Evolutionary conservation across 441 rosid genomes (phyloP).

Genomic region (Aleurites moluccanus): DNA sequence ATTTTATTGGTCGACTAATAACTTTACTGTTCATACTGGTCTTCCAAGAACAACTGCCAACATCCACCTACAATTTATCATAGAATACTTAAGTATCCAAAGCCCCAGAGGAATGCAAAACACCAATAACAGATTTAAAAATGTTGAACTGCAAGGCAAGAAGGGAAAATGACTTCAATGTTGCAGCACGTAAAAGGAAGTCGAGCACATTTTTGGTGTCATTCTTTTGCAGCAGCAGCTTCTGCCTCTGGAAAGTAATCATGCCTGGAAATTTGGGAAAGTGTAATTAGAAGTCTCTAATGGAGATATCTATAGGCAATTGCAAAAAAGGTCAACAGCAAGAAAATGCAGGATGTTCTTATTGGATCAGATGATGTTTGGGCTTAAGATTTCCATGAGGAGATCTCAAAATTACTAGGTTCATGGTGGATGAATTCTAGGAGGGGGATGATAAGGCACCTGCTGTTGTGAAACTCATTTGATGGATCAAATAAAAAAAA

Average conservation of each 20-base stretch:
- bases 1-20: neutral
- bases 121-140: slow-evolving; percentile 16
- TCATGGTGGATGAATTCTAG: neutral
- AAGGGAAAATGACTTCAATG: neutral
- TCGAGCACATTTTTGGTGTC: slow-evolving; percentile 31
- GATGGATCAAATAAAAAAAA: neutral
- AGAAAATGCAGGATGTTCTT: neutral
- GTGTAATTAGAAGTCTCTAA: neutral
- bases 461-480: neutral
- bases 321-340: neutral
- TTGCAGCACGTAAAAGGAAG: neutral
- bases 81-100: neutral
- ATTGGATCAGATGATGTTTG: neutral
- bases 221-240: slow-evolving; percentile 59
- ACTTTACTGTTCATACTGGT: neutral
- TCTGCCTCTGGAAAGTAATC: slow-evolving; percentile 60
- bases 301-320: neutral
- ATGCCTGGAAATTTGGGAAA: slow-evolving; percentile 49
- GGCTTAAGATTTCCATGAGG: neutral
- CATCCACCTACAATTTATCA: slow-evolving; percentile 8
- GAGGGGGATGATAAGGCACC: neutral
- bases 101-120: neutral
- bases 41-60: neutral
- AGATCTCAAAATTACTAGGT: neutral
- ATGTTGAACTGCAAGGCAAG: slow-evolving; percentile 23